A percentile compares a stretch with the other conserved stretches of the same genome.
Evolutionary conservation across 2,329 filamentous ascomycete species (phyloP).

Genomic region (Colletotrichum ledebouriae): DNA sequence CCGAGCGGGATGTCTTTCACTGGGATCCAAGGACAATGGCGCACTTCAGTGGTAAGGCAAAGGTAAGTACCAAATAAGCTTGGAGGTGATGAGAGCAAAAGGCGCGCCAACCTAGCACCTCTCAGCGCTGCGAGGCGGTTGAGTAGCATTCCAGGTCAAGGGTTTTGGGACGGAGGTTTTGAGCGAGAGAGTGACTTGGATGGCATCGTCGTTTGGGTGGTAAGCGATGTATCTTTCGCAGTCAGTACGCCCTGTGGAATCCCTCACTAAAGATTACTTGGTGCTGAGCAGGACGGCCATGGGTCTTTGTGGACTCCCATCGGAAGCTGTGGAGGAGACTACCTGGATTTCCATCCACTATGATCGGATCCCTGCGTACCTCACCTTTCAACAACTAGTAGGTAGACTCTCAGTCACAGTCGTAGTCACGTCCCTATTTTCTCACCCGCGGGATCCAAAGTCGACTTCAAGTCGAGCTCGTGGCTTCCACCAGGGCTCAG

Average conservation of each 20-base stretch:
- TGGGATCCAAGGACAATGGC: conserved; percentile 36
- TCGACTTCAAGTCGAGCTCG: conserved; percentile 2
- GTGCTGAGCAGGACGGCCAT: conserved; percentile 3
- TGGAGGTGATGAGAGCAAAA: conserved; percentile 7
- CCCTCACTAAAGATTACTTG: conserved; percentile 5
- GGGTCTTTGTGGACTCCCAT: conserved; percentile 9
- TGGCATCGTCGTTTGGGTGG: fast-evolving
- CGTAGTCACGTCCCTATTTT: neutral
- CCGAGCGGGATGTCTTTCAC: conserved; percentile 37
- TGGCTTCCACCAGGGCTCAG: conserved; percentile 6
- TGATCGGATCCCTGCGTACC: conserved; percentile 6
- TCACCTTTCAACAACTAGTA: neutral
- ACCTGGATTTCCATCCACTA: conserved; percentile 1
- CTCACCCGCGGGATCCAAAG: conserved; percentile 8
- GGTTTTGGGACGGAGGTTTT: neutral
- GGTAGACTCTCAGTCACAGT: neutral
- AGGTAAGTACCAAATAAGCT: neutral
- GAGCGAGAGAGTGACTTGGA: neutral
- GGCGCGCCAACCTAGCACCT: conserved; percentile 32
- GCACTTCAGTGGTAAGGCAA: neutral
- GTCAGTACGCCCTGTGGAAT: neutral
- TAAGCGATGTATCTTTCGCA: neutral
- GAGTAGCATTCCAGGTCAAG: conserved; percentile 29
- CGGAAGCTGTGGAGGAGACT: conserved; percentile 14
- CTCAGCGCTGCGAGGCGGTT: conserved; percentile 13